Base-by-base conservation (phyloP, 805 yeast genomes). In the Cyberlindnera misumaiensis region DNA sequence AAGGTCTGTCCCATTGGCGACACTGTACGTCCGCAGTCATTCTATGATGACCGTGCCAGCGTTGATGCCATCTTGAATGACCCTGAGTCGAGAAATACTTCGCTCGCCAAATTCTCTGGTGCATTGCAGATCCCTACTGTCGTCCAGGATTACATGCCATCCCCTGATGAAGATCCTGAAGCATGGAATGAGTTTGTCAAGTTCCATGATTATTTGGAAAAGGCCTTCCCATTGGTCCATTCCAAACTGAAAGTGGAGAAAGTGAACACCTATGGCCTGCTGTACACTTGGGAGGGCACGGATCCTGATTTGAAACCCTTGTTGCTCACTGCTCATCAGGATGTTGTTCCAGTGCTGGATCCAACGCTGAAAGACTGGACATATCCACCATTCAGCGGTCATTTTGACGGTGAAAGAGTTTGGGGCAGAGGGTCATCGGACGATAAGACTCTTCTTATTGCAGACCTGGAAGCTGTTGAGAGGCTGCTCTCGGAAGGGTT, bases 341-440 rank as follows among this genome's bases (percentile, higher is more conserved):
- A 84, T 53, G 85, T 80, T 4, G 95, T 84, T 15, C 94, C 95
- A 1, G 81, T 83, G 6, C 83, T 77, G 47, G 56, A 59, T 18
- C 73, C 70, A 16, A 76, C 87, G 0, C 59, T 68, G 38, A 56
- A 53, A 22, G 64, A 73, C 38, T 85, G 94, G 94, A 58, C 62
- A 1, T 65, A 74, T 52, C 77, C 73, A 5, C 93, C 94, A 5
- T 82, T 78, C 45, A 54, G 66, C 28, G 85, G 83, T 17, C 62
- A 70, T 46, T 79, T 64, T 48, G 88, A 83, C 50, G 89, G 87
- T 3, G 63, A 67, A 22, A 61, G 55, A 35, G 49, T 85, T 4
- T 82, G 73, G 69, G 95, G 95, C 3, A 71, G 95, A 48, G 95
- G 95, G 14, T 62, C 83, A 1, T 58, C 70, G n/a, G 95, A 85